Base-by-base conservation (phyloP, 192 early-diverging fungal genomes). In the Haplosporangium gracile region DNA sequence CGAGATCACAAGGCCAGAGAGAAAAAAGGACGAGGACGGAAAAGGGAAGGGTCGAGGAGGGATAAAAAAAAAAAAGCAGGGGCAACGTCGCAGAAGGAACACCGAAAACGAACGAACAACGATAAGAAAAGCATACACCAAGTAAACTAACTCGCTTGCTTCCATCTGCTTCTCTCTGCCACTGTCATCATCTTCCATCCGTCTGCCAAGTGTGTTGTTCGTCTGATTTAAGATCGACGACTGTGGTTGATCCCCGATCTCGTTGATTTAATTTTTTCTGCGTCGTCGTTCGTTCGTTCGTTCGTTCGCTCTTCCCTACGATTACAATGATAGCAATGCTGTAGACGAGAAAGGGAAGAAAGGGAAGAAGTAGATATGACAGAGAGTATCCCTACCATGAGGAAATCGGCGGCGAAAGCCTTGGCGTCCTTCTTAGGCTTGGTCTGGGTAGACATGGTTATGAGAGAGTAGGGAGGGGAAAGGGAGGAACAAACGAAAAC, bases 301-400 rank as follows among this genome's bases (percentile, higher is more conserved):
- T 60, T 5, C n/a, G 7, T 26, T 24, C 7, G 22, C 24, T 57
- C 49, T 4, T 51, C 20, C 15, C 20, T 51, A 36, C 36, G 36
- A 2, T 36, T 2, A 36, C 36, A 36, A 36, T 36, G 36, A 36
- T 36, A 36, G 1, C 36, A 26, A 1, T 32, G 26, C 24, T 9
- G 32, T 15, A 8, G 13, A 29, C 32, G 7, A 65, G 29, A 6
- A 18, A 51, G 16, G 20, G 16, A 51, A 15, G n/a, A 65, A 32
- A 32, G 29, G 11, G 5, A 8, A 32, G 9, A 36, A 36, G 36
- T 36, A 36, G 36, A 36, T 36, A 36, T 36, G 36, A 2, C 36
- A 36, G 15, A 65, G 26, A 32, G 60, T 65, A 15, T 65, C 29
- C 60, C 97, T 86, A 97, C 98, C 91, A 83, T 83, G 76, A 83